Conservation (phyloP, 2,329 filamentous ascomycete genomes). For the Amylocarpus encephaloides region DNA sequence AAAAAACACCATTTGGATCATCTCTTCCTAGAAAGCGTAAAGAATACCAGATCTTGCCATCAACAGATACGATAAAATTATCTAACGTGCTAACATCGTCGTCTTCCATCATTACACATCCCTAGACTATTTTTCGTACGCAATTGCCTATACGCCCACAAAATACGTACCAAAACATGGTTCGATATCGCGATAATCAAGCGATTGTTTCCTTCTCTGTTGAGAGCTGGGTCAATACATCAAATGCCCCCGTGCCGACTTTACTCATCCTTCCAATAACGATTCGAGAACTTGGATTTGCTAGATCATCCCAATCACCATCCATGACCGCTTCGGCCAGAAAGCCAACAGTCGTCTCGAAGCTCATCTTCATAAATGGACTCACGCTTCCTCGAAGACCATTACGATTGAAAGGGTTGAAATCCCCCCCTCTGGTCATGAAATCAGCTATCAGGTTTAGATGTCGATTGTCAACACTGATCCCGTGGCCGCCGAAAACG, state of each 20-base stretch:
- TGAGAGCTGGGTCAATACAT: constrained; percentile 63
- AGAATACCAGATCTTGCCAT: too few species aligned
- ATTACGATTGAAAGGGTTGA: constrained; percentile 87
- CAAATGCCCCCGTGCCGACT: constrained; percentile 86
- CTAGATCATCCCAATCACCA: constrained; percentile 82
- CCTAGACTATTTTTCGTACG: too few species aligned
- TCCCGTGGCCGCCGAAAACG: constrained; percentile 88
- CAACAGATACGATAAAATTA: too few species aligned
- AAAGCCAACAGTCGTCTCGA: constrained; percentile 94
- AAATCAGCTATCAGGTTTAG: constrained; percentile 93
- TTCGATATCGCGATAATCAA: too few species aligned
- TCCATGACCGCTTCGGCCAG: constrained; percentile 87
- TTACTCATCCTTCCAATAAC: constrained; percentile 78
- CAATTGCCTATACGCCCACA: too few species aligned
- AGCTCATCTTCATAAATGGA: constrained; percentile 98
- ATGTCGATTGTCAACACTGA: constrained; percentile 85
- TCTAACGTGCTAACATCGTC: too few species aligned
- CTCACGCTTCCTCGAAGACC: constrained; percentile 79
- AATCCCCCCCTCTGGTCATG: constrained; percentile 92
- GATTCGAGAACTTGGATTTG: constrained; percentile 78
- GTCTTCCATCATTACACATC: too few species aligned
- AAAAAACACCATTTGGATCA: too few species aligned
- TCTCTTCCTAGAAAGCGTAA: too few species aligned
- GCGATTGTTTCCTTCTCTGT: constrained; percentile 11
- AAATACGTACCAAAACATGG: too few species aligned